These are phyloP conservation scores for Quercus aquifolioides DNA, from an alignment of 306 rosid genomes.

Conservation along the genomic window DNA sequence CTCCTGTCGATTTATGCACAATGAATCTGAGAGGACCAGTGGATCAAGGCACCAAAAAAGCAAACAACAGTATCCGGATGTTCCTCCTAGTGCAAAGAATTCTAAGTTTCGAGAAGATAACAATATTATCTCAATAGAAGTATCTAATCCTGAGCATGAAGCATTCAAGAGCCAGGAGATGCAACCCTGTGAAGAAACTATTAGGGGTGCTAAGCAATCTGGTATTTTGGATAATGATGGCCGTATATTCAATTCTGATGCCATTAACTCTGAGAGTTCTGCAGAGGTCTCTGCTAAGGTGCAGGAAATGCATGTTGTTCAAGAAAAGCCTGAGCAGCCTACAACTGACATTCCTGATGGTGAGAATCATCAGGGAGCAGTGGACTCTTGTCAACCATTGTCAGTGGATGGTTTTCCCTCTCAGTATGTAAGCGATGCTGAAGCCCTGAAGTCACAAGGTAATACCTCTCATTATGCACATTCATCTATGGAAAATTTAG, in stretches of 20 bases:
- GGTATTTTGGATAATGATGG: conserved; percentile 15
- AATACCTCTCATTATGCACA: conserved; percentile 31
- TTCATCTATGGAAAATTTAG: conserved; percentile 26
- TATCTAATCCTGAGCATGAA: conserved; percentile 35
- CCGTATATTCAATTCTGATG: conserved; percentile 30
- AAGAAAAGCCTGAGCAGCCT: conserved; percentile 24
- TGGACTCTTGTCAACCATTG: conserved; percentile 31
- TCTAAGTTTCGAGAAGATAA: conserved; percentile 33
- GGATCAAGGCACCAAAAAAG: conserved; percentile 54
- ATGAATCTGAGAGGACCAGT: conserved; percentile 55
- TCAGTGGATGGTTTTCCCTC: conserved; percentile 33
- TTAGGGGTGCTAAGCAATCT: conserved; percentile 22
- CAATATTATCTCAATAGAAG: conserved; percentile 28
- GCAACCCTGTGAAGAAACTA: conserved; percentile 33
- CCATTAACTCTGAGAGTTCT: conserved; percentile 32
- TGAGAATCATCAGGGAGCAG: conserved; percentile 25
- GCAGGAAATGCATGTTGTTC: conserved; percentile 25
- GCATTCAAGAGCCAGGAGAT: conserved; percentile 42
- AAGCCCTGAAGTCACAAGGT: conserved; percentile 28
- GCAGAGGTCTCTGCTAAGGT: conserved; percentile 30
- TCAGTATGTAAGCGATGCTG: conserved; percentile 29
- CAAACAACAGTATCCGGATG: conserved; percentile 48
- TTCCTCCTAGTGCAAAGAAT: conserved; percentile 29
- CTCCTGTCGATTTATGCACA: conserved; percentile 73
- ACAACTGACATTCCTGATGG: conserved; percentile 23